Evolutionary conservation across 1,284 basidiomycete genomes (phyloP), one percentile per base, ranked within the genome.

Genomic region (Paramarasmius palmivorus): DNA sequence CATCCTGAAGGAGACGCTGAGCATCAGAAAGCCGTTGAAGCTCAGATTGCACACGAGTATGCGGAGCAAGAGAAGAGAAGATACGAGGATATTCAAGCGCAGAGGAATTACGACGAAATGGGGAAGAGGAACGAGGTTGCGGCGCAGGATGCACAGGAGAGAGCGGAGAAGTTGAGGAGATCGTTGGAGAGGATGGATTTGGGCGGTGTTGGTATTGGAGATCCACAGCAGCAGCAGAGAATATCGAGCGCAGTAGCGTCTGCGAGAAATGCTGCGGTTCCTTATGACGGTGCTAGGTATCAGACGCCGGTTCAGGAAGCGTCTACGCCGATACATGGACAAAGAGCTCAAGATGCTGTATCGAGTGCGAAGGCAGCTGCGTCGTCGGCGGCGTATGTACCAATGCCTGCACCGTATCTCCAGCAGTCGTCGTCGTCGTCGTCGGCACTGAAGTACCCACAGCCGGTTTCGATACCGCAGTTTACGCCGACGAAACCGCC

Each of bases 1-100:
- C 65, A 77, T 52, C 66, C 68, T 2, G 53, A 65, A 25, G 58
- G 39, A 38, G 56, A 52, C n/a, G 55, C 53, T n/a, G 34, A 41
- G 10, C 52, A 10, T 29, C 52, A 35, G 49, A 10, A 34, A 3
- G 35, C 35, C 9, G n/a, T 36, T 15, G n/a, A 36, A 48, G 46
- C 29, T 22, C 49, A 32, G 19, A 17, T 9, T 17, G 35, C 4
- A 17, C 20, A 39, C 35, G 40, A 42, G n/a, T n/a, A n/a, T n/a
- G n/a, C n/a, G n/a, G n/a, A n/a, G n/a, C n/a, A n/a, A n/a, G n/a
- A n/a, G n/a, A n/a, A n/a, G n/a, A n/a, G n/a, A 42, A 23, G 17
- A 7, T 42, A 12, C 20, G 14, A 20, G 7, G 14, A 20, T 15
- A 15, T 42, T 23, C n/a, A 23, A 20, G 4, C 15, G 26, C 37